Conservation (phyloP, 805 yeast genomes). For the Starmera quercuum region DNA sequence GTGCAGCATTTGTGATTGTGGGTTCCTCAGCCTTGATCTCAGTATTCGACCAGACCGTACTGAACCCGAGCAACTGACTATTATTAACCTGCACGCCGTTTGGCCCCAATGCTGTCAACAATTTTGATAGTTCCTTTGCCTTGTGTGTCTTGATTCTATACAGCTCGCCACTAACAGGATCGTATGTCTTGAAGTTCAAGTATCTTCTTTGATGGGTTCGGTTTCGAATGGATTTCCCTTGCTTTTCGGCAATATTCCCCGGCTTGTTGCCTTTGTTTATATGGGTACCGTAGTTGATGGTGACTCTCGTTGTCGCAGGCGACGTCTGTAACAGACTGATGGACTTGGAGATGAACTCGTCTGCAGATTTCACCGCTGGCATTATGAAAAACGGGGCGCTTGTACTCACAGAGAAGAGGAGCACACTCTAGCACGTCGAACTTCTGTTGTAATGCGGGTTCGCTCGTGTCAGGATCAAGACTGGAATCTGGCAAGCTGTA, state of each 20-base stretch:
- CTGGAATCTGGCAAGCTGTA: too few species aligned
- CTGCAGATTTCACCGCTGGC: not conserved
- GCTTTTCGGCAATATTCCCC: too few species aligned
- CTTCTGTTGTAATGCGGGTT: too few species aligned
- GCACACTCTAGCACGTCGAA: too few species aligned
- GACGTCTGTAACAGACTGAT: not conserved
- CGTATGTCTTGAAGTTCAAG: conserved; percentile 49
- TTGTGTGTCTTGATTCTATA: conserved; percentile 50
- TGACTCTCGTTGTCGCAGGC: not conserved
- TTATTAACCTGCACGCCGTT: conserved; percentile 32
- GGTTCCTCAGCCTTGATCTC: not conserved
- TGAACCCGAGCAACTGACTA: not conserved
- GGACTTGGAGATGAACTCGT: not conserved
- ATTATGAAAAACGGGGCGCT: too few species aligned
- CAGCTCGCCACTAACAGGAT: conserved; percentile 58
- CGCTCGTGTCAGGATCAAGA: too few species aligned
- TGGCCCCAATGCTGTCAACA: conserved; percentile 70
- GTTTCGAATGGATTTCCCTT: not conserved
- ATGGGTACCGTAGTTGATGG: not conserved
- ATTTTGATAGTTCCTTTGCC: conserved; percentile 61
- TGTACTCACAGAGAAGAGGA: too few species aligned
- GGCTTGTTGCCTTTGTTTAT: too few species aligned
- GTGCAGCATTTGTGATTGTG: not conserved
- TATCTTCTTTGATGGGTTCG: conserved; percentile 8
- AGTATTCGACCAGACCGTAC: not conserved